These are phyloP conservation scores for Echites panduratus DNA, from an alignment of 257 asterid genomes.

Conservation along the genomic window DNA sequence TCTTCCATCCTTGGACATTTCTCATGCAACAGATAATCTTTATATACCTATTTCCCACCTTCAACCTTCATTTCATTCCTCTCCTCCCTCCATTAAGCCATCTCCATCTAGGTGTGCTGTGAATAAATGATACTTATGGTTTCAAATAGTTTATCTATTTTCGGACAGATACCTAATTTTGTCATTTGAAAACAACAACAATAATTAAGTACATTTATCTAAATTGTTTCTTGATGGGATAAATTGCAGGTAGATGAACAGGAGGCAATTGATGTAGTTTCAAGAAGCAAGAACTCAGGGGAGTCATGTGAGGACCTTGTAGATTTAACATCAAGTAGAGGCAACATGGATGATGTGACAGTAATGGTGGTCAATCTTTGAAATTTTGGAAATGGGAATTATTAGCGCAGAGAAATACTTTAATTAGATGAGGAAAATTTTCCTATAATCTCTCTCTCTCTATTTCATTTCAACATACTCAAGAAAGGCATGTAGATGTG, in stretches of 20 bases:
- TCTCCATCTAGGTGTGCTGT: no score
- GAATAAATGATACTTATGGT: no score
- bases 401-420: not conserved
- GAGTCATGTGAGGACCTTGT: constrained; percentile 41
- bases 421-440: not conserved
- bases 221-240: not conserved
- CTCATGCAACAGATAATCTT: not conserved
- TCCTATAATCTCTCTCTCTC: not conserved
- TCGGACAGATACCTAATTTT: not conserved
- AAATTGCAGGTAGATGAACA: constrained; percentile 35
- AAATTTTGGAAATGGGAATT: constrained; percentile 14
- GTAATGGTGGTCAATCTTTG: constrained; percentile 38
- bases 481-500: no score
- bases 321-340: constrained; percentile 30
- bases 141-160: no score
- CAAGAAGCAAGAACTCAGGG: constrained; percentile 16
- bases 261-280: constrained; percentile 43
- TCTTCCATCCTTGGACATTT: not conserved
- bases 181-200: no score
- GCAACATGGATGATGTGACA: constrained; percentile 39
- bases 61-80: not conserved
- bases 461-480: no score
- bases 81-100: not conserved
- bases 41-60: not conserved
- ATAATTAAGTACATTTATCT: no score